Evolutionary conservation across 306 rosid genomes (phyloP).

Genomic region (Cicer judaicum): DNA sequence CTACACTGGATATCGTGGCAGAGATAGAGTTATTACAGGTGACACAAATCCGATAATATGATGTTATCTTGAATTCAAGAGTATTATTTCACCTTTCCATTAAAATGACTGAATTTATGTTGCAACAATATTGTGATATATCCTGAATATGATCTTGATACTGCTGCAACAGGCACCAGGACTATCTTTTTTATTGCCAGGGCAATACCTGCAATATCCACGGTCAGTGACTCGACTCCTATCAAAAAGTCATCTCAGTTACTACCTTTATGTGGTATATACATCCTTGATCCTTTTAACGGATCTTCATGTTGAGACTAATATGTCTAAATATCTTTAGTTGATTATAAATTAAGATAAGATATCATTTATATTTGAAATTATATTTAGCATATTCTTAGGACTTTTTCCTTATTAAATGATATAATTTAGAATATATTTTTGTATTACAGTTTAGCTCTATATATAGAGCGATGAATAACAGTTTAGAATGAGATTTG

Average conservation of each 20-base stretch:
- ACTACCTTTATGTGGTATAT: constrained; percentile 25
- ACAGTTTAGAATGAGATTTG: no score
- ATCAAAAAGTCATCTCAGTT: neutral
- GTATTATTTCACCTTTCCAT: constrained; percentile 22
- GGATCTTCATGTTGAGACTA: neutral
- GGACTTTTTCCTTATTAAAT: no score
- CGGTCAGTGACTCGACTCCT: constrained; percentile 58
- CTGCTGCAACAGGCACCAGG: constrained; percentile 84
- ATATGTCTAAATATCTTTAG: no score
- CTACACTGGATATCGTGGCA: constrained; percentile 82
- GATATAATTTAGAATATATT: no score
- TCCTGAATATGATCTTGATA: constrained; percentile 43
- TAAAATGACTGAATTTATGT: constrained; percentile 30
- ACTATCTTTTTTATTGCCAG: constrained; percentile 83
- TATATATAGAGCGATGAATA: no score
- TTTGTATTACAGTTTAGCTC: no score
- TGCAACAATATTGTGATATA: constrained; percentile 20
- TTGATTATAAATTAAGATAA: no score
- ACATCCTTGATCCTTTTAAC: neutral
- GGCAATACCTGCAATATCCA: constrained; percentile 74
- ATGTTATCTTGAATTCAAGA: constrained; percentile 17
- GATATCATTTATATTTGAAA: no score
- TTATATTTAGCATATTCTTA: no score
- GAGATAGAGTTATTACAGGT: constrained; percentile 91
- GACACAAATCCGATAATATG: constrained; percentile 24